Evolutionary conservation across 139 green algal species (phyloP).

Genomic region (Pseudopediastrum boryanum): DNA sequence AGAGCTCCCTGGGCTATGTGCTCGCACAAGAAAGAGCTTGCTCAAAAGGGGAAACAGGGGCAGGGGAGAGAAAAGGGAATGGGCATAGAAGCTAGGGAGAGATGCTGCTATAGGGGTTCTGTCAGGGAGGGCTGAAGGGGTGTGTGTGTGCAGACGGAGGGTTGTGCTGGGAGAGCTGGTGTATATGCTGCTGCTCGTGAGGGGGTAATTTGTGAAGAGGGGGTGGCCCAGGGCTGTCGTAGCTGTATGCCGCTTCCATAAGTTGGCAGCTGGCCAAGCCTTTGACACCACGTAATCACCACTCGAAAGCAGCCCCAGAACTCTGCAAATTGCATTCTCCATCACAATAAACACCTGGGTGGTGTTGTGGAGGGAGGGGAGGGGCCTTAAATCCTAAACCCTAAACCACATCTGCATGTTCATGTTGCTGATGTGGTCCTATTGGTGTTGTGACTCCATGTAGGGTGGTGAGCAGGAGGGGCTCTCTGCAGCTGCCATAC

Average conservation of each 20-base stretch:
- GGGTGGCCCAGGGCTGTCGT: not conserved
- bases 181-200: too few species aligned
- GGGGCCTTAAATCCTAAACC: not conserved
- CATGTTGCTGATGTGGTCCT: not conserved
- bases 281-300: not conserved
- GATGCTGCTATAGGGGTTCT: too few species aligned
- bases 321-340: not conserved
- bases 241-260: not conserved
- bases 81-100: too few species aligned
- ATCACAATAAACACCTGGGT: not conserved
- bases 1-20: too few species aligned
- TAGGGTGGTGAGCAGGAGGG: slow-evolving; percentile 33
- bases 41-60: too few species aligned
- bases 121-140: too few species aligned
- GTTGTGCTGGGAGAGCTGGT: too few species aligned
- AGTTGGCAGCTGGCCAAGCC: too few species aligned
- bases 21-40: too few species aligned
- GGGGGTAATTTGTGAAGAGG: too few species aligned
- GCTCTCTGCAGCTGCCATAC: slow-evolving; percentile 49
- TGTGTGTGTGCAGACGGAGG: too few species aligned
- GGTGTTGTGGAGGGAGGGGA: not conserved
- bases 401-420: not conserved
- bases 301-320: not conserved
- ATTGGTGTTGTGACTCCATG: not conserved
- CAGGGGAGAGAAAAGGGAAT: too few species aligned